Evolutionary conservation across 352 stramenopile genomes (phyloP), one percentile per base, ranked within the genome.

Genomic region (Thalassiosira exigua): DNA sequence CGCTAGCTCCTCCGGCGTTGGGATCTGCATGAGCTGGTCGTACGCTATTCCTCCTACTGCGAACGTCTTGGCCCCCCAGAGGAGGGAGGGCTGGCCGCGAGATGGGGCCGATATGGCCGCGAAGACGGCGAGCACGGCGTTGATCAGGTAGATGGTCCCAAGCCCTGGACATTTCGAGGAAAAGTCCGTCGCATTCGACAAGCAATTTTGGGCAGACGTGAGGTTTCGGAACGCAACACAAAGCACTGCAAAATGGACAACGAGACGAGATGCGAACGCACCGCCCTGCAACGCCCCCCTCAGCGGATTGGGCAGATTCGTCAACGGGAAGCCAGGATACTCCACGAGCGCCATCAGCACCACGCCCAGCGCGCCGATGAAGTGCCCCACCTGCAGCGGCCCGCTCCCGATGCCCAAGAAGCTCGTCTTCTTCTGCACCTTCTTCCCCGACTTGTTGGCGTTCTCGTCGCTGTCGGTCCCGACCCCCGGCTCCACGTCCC

Each of bases 261-360:
- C 17, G 4, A 67, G 2, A 60, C 36, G 36, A 44, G 14, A 44
- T 14, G 7, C 36, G 46, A 32, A 81, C 85, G 61, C 68, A 91
- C 85, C 85, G 61, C 82, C 84, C 78, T 92, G 86, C 29, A 94
- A 73, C 4, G 74, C 67, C 29, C 68, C 84, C 60, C 88, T 76
- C 19, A 91, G 33, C 1, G 76, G 76, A 53, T 86, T 80, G 14
- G 88, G 88, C 61, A 94, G 79, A 81, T 92, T 92, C 0, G 88
- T 94, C 69, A 94, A 77, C 2, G 88, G 88, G 73, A 94, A 94
- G 19, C 88, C 88, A 27, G 88, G 88, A 79, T 94, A 94, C 68
- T 94, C 82, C 17, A 94, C 79, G 62, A 90, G 91, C 21, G 84
- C 84, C 77, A 90, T 90, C 9, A 94, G 54, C 5, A 92, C 56